Base-by-base conservation (phyloP, 225 moss, liverwort and hornwort species). In the Sphagnum contortum region DNA sequence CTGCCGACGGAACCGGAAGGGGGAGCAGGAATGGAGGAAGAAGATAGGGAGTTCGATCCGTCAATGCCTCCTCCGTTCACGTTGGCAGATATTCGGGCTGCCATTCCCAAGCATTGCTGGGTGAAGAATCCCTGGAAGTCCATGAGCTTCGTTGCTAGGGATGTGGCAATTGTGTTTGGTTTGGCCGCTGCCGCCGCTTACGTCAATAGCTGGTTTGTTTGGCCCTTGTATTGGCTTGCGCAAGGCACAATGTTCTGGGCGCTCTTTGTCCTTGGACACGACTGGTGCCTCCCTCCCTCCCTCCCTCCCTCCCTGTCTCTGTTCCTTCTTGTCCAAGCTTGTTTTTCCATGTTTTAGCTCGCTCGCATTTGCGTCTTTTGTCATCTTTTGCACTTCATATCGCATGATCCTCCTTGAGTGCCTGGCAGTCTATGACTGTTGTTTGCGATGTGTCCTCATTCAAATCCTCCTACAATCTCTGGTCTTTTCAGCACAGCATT, bases 171-270 rank as follows among this genome's bases (percentile, higher is more conserved):
- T 59, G 92, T 96, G 47, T 72, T 90, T 0, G 87, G 85, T 10
- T 66, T 96, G 44, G 96, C 96, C 0, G 92, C 88, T 5, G 90
- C 79, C 8, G 92, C 92, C 9, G 96, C 90, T 1, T 85, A 87
- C 71, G 64, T 86, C 45, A 96, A 96, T 60, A 90, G 62, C 70
- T 92, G 88, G 96, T 51, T 87, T 2, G 87, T 89, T 9, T 96
- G 96, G 96, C 96, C 96, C 6, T 76, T 92, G 9, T 96, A 96
- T 63, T 96, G 96, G 96, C 55, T 78, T n/a, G 96, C 88, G 8
- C 92, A 96, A 71, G 96, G 96, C 3, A 96, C 96, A 2, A 96
- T 96, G 96, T 96, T 96, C 58, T 96, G 96, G 96, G 96, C 96
- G n/a, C 83, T 96, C 46, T 96, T 96, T 64, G 96, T 96, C 29